A percentile compares a stretch with the other conserved stretches of the same genome.
These are phyloP conservation scores for Drechslerella dactyloides DNA, from an alignment of 2,329 filamentous ascomycete species.

Conservation along the genomic window DNA sequence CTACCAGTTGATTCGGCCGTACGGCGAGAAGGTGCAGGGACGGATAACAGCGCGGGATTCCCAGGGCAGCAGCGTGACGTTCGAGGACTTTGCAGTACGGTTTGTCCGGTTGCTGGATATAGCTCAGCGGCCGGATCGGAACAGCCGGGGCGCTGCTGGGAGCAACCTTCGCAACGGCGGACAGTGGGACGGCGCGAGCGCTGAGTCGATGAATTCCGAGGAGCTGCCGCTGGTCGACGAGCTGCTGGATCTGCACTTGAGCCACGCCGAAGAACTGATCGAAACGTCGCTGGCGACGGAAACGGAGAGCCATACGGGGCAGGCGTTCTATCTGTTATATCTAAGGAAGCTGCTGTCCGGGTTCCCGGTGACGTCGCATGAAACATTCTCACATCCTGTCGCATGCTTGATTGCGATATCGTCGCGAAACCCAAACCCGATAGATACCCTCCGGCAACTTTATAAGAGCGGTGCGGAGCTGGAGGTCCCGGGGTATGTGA, in stretches of 20 bases:
- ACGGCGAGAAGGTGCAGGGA: constrained; percentile 84
- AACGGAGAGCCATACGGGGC: constrained; percentile 47
- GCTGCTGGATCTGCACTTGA: constrained; percentile 78
- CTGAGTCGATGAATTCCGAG: constrained; percentile 59
- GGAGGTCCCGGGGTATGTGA: constrained; percentile 80
- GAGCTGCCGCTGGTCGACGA: constrained; percentile 74
- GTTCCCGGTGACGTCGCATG: constrained; percentile 78
- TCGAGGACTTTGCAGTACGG: constrained; percentile 88
- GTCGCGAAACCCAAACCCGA: constrained; percentile 80
- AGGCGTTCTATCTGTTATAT: constrained; percentile 82
- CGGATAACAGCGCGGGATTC: constrained; percentile 92
- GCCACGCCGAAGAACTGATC: constrained; percentile 71
- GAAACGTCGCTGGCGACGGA: constrained; percentile 50
- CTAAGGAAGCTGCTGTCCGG: constrained; percentile 81
- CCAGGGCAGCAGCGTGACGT: constrained; percentile 78
- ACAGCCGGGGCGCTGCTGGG: constrained; percentile 18
- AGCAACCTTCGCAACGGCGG: constrained; percentile 24
- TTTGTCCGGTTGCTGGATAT: constrained; percentile 73
- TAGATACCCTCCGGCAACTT: constrained; percentile 82
- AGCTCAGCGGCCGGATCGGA: constrained; percentile 48
- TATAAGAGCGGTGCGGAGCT: constrained; percentile 78
- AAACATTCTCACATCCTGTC: constrained; percentile 93
- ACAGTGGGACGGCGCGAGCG: constrained; percentile 25
- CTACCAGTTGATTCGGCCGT: constrained; percentile 84
- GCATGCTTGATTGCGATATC: constrained; percentile 95